Evolutionary conservation across 2,329 filamentous ascomycete genomes (phyloP).

Genomic region (Trichoderma oligosporum): DNA sequence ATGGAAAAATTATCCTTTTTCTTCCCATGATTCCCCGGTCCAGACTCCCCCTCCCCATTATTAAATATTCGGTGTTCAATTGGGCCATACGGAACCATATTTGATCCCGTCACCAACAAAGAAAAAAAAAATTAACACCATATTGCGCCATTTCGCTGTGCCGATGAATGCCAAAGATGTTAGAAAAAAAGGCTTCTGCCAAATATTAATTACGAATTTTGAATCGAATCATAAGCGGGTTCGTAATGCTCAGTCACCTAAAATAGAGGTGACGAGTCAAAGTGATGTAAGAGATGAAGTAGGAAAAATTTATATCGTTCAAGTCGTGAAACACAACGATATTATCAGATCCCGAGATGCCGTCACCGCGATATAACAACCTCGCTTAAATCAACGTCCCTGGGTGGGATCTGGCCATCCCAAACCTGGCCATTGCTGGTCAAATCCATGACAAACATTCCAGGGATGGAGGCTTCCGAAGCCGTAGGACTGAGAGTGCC

Average conservation of each 20-base stretch:
- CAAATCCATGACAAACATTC: slow-evolving; percentile 36
- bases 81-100: slow-evolving; percentile 30
- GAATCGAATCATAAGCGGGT: slow-evolving; percentile 28
- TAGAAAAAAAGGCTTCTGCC: slow-evolving; percentile 28
- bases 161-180: slow-evolving; percentile 41
- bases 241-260: slow-evolving; percentile 20
- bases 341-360: slow-evolving; percentile 12
- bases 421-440: slow-evolving; percentile 38
- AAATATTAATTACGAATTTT: slow-evolving; percentile 32
- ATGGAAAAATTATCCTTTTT: slow-evolving; percentile 18
- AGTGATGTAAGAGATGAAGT: neutral
- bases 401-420: slow-evolving; percentile 36
- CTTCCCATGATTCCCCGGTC: slow-evolving; percentile 14
- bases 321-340: slow-evolving; percentile 17
- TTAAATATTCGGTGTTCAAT: slow-evolving; percentile 25
- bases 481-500: slow-evolving; percentile 49
- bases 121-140: slow-evolving; percentile 26
- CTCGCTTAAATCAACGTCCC: slow-evolving; percentile 45
- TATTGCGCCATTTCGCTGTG: slow-evolving; percentile 40
- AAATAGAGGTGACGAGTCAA: slow-evolving; percentile 11
- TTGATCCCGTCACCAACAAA: slow-evolving; percentile 26
- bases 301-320: slow-evolving; percentile 1
- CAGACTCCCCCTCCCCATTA: slow-evolving; percentile 28
- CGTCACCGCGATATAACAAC: slow-evolving; percentile 41
- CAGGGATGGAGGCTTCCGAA: slow-evolving; percentile 41